Evolutionary conservation across 176 grass and related monocot species (phyloP), one percentile per base, ranked within the genome.

Genomic region (Eremochloa ophiuroides): DNA sequence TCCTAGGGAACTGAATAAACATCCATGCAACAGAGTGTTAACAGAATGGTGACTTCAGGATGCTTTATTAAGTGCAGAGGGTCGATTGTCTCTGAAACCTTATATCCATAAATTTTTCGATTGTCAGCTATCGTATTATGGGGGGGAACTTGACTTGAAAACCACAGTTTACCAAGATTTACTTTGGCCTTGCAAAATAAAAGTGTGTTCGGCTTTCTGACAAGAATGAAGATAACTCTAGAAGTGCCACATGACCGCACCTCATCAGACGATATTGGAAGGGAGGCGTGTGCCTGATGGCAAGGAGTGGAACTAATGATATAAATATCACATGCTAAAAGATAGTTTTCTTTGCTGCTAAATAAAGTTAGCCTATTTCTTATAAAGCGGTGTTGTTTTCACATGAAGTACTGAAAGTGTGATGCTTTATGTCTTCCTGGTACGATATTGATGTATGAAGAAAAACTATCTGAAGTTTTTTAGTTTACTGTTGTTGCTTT

Each of bases 281-380:
- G 35, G 51, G 27, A 76, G 13, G 68, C 31, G 20, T 85, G 56
- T 63, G 3, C 64, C 30, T 65, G 46, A 77, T 30, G 61, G 37
- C 1, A 16, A 76, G 12, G 71, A 56, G 42, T 81, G 41, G n/a
- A 80, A 71, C 46, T 80, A 26, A 39, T 28, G n/a, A 40, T 63
- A 80, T 40, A 73, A 33, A 1, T 6, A 66, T 67, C 30, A 10
- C 55, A 39, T 27, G 6, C 77, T 61, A 66, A 72, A 77, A 68
- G 13, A 6, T 28, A 77, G 28, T 40, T 78, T 82, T 42, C 79
- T 83, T 83, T 59, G 14, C 42, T 86, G 38, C 47, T 90, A 90
- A 78, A n/a, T 55, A 28, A 85, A 28, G 87, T 55, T 69, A 61
- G 1, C 44, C 9, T 22, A 41, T 76, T 71, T 26, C 79, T 84